Percentiles rank a stretch among this genome's conserved stretches.
Conservation (phyloP, 345 rosid species). For the Luvunga scandens region DNA sequence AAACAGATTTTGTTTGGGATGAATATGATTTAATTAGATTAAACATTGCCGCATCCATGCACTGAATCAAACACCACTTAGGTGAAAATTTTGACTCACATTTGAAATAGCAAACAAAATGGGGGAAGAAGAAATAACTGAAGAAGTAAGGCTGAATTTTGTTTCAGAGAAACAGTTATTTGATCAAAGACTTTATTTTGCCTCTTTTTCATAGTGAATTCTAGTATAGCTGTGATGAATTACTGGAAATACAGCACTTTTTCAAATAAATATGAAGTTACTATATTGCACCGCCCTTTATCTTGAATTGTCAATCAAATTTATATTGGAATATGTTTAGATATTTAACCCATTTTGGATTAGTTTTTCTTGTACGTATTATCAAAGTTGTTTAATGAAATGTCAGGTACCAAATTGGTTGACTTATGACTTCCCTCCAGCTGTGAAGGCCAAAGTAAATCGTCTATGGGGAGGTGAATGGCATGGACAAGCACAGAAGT, state of each 20-base stretch:
- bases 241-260: background rate
- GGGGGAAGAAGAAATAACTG: background rate
- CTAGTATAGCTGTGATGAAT: background rate
- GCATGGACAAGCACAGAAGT: constrained; percentile 98
- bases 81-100: background rate
- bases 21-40: background rate
- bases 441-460: constrained; percentile 92
- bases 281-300: background rate
- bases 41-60: background rate
- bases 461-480: constrained; percentile 99
- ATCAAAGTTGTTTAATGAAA: constrained; percentile 9
- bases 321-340: background rate
- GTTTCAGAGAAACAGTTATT: background rate
- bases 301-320: background rate
- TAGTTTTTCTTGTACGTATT: background rate
- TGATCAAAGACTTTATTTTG: background rate
- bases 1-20: background rate
- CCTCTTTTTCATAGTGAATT: background rate
- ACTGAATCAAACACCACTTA: background rate
- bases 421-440: constrained; percentile 89
- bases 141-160: background rate
- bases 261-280: background rate
- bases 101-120: background rate
- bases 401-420: constrained; percentile 92
- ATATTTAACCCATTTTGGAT: background rate